A percentile compares a stretch with the other conserved stretches of the same genome.
Evolutionary conservation across 805 yeast species (phyloP).

Genomic region (Candida silvicultrix): DNA sequence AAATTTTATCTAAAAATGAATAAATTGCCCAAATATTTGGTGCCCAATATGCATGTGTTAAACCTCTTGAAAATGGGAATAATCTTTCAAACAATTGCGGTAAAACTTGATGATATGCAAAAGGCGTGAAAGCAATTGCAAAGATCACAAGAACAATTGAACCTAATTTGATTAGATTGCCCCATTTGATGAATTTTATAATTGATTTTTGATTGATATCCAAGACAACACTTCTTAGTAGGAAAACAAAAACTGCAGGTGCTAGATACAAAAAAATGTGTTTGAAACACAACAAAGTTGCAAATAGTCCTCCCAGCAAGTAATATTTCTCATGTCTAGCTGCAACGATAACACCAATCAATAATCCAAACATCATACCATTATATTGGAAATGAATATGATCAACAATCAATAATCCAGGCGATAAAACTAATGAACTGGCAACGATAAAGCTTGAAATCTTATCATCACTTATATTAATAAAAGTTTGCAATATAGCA

Average conservation of each 20-base stretch:
- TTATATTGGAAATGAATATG: slow-evolving; percentile 97
- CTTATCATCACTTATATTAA: slow-evolving; percentile 39
- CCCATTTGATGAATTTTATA: slow-evolving; percentile 42
- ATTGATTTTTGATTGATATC: slow-evolving; percentile 27
- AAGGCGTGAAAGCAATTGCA: slow-evolving; percentile 86
- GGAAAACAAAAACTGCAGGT: slow-evolving; percentile 83
- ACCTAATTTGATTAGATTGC: slow-evolving; percentile 55
- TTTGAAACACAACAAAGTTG: slow-evolving; percentile 81
- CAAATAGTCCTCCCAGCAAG: slow-evolving; percentile 61
- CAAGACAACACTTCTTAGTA: slow-evolving; percentile 67
- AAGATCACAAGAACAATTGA: slow-evolving; percentile 56
- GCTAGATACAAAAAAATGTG: slow-evolving; percentile 91
- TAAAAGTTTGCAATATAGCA: slow-evolving; percentile 63
- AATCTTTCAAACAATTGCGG: slow-evolving; percentile 63
- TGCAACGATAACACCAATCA: slow-evolving; percentile 66
- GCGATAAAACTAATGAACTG: slow-evolving; percentile 76
- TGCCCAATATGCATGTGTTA: slow-evolving; percentile 99
- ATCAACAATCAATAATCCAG: slow-evolving; percentile 86
- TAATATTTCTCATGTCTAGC: slow-evolving; percentile 56
- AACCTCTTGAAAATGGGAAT: slow-evolving; percentile 91
- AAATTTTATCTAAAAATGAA: slow-evolving; percentile 70
- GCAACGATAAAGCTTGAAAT: slow-evolving; percentile 64
- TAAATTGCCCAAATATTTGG: slow-evolving; percentile 97
- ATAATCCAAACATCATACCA: slow-evolving; percentile 84
- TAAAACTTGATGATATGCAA: slow-evolving; percentile 47